Evolutionary conservation across 2,329 filamentous ascomycete species (phyloP).

Genomic region (Aspergillus sp.): DNA sequence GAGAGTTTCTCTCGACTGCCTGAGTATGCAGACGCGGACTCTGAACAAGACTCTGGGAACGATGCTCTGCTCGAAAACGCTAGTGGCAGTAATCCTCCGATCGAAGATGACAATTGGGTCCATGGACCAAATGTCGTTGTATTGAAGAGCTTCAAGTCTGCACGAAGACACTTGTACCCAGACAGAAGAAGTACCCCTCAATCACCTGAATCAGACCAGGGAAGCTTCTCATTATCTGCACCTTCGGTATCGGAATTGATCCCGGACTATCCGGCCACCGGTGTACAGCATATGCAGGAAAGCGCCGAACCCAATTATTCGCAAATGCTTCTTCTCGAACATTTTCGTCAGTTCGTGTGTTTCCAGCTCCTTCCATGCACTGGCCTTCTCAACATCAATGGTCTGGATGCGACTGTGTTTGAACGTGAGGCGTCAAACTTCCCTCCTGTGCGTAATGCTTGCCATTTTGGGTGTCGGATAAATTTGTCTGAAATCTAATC

Average conservation of each 20-base stretch:
- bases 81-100: conserved; percentile 32
- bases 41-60: conserved; percentile 20
- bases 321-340: conserved; percentile 39
- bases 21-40: conserved; percentile 49
- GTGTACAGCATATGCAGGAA: conserved; percentile 27
- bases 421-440: conserved; percentile 53
- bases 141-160: conserved; percentile 54
- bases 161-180: conserved; percentile 35
- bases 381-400: conserved; percentile 23
- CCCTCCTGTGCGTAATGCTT: conserved; percentile 50
- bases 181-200: conserved; percentile 33
- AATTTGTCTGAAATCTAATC: conserved; percentile 12
- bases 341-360: conserved; percentile 47
- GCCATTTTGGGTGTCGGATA: background rate
- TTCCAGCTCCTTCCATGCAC: conserved; percentile 39
- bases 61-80: conserved; percentile 29
- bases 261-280: conserved; percentile 14
- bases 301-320: conserved; percentile 26
- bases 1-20: conserved; percentile 56
- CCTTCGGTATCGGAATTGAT: conserved; percentile 21
- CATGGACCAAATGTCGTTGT: conserved; percentile 54
- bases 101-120: conserved; percentile 21
- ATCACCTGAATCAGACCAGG: conserved; percentile 40
- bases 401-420: conserved; percentile 45
- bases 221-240: conserved; percentile 29